Percentiles rank a stretch among this genome's conserved stretches.
These are phyloP conservation scores for Fusarium sp. DNA, from an alignment of 2,329 filamentous ascomycete species.

Conservation along the genomic window DNA sequence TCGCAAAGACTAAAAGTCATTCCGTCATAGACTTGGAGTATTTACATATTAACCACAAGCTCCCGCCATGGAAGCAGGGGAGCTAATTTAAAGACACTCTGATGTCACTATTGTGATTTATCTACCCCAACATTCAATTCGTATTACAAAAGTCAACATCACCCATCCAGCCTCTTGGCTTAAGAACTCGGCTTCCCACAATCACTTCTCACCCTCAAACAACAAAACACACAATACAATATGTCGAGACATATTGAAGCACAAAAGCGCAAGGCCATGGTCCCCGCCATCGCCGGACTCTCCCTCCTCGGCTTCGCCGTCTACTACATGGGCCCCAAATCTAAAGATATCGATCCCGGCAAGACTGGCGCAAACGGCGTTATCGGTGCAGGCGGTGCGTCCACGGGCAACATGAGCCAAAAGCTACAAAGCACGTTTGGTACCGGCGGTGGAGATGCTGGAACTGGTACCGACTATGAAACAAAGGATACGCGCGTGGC, in stretches of 20 bases:
- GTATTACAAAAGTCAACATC: neutral
- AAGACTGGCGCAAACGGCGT: neutral
- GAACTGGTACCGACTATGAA: neutral
- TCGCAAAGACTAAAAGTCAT: neutral
- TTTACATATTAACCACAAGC: neutral
- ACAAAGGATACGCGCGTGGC: neutral
- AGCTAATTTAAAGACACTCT: neutral
- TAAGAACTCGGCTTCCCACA: neutral
- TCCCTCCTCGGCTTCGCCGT: neutral
- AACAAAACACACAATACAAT: neutral
- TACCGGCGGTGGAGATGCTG: neutral
- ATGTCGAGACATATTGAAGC: constrained; percentile 7
- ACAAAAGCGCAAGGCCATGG: neutral
- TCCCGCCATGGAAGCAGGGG: neutral
- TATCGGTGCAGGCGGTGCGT: neutral
- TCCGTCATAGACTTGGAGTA: constrained; percentile 4
- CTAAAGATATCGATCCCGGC: neutral
- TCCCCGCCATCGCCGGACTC: neutral
- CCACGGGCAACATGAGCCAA: neutral
- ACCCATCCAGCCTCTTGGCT: neutral
- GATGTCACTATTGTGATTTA: neutral
- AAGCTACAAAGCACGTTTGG: neutral
- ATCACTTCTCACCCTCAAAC: rapidly evolving
- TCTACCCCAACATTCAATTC: neutral
- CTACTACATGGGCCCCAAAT: neutral